Base-by-base conservation (phyloP, 75 land plant species). In the Gnetum montanum region DNA sequence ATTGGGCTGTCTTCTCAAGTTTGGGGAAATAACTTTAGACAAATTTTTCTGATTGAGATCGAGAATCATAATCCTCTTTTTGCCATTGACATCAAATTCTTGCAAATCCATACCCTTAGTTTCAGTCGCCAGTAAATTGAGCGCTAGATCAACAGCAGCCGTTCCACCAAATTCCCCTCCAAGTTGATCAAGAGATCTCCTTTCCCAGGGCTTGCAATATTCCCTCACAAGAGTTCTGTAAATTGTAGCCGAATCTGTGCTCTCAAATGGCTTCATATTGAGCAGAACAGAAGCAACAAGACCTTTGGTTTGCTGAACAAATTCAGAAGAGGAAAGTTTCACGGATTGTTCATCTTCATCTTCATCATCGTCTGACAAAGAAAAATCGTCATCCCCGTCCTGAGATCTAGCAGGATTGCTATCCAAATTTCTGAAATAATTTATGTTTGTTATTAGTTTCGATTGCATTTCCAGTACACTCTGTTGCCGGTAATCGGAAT, bases 91-190 rank as follows among this genome's bases (percentile, higher is more conserved):
- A 3, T 59, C 67, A 55, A 74, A 77, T 46, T 79, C 95, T 62
- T 88, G 95, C 35, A 85, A 43, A 52, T 89, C 87, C 4, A 85
- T 71, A 10, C 78, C 94, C 8, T 72, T 80, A 44, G 47, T 74
- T 11, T 76, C 91, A 35, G 75, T 90, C 6, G 76, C 80, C 40
- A 94, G 67, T 3, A 79, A 60, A 60, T 81, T 67, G 55, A 94
- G 63, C 15, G 90, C 98, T 60, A 68, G 54, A 60, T 94, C 98
- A 31, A 94, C 96, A 25, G 87, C 96, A 29, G 69, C 37, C 19
- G 80, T 66, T 27, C 72, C 59, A 6, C 87, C 96, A 25, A 67
- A 34, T 50, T 88, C 90, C 0, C 84, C 85, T 4, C 81, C 93
- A 34, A 94, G 49, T 56, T 82, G 78, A 33, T 68, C 43, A 20